Evolutionary conservation across 31 red algal genomes (phyloP).

Genomic region (Porphyra umbilicalis): DNA sequence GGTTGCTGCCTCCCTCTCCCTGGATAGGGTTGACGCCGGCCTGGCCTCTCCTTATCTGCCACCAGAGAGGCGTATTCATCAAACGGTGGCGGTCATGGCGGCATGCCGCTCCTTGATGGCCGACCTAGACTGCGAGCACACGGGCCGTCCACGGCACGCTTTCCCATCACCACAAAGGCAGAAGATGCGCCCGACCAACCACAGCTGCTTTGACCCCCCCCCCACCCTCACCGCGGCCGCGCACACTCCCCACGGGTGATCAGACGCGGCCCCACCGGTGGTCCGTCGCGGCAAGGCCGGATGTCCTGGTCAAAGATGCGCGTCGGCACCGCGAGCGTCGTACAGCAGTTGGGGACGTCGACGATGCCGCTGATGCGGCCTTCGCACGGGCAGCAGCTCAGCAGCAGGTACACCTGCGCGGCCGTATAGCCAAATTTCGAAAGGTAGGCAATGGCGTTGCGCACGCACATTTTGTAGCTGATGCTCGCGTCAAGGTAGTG

Average conservation of each 20-base stretch:
- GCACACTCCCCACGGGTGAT: constrained; percentile 8
- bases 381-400: constrained; percentile 31
- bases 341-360: constrained; percentile 26
- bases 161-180: too few relatives aligned
- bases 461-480: constrained; percentile 13
- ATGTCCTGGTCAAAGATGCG: constrained; percentile 31
- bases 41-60: too few relatives aligned
- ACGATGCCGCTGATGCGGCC: constrained; percentile 24
- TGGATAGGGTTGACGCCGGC: too few relatives aligned
- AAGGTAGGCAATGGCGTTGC: constrained; percentile 18
- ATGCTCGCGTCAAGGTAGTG: constrained; percentile 21
- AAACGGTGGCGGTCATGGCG: too few relatives aligned
- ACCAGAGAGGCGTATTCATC: too few relatives aligned
- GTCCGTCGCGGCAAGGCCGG: constrained; percentile 10
- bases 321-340: constrained; percentile 28
- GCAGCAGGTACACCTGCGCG: constrained; percentile 24
- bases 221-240: neutral
- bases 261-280: neutral
- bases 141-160: too few relatives aligned
- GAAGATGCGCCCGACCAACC: too few relatives aligned
- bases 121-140: too few relatives aligned
- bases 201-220: too few relatives aligned
- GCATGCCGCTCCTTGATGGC: too few relatives aligned
- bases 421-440: constrained; percentile 20
- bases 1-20: too few relatives aligned